phyloP scores from a whole-genome alignment of 805 yeast genomes.

The Phaffomyces opuntiae region DNA sequence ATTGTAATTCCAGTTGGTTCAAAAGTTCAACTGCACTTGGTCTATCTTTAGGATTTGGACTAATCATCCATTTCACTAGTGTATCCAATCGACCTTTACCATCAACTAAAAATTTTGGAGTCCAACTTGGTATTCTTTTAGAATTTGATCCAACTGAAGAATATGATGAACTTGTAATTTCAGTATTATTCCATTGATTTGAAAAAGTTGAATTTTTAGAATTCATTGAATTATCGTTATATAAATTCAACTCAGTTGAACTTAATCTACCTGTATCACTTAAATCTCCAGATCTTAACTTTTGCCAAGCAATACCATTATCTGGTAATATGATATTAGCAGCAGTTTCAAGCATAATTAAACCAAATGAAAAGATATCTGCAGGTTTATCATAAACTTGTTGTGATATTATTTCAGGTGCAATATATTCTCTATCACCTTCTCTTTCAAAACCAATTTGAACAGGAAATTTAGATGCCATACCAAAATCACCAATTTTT shows the following conservation, averaged over 20 bases:
- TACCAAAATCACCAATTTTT: slow-evolving; percentile 95
- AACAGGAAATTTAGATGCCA: slow-evolving; percentile 79
- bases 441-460: slow-evolving; percentile 72
- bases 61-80: slow-evolving; percentile 82
- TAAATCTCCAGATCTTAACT: slow-evolving; percentile 87
- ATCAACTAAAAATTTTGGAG: slow-evolving; percentile 76
- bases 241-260: slow-evolving; percentile 51
- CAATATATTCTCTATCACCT: slow-evolving; percentile 96
- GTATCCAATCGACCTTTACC: slow-evolving; percentile 67
- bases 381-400: slow-evolving; percentile 87
- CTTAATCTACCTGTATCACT: slow-evolving; percentile 89
- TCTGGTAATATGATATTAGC: slow-evolving; percentile 94
- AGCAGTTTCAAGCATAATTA: slow-evolving; percentile 90
- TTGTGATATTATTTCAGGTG: slow-evolving; percentile 85
- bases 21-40: slow-evolving; percentile 78
- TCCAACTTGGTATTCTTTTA: slow-evolving; percentile 65
- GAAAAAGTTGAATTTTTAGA: slow-evolving; percentile 21
- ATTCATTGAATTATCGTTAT: slow-evolving; percentile 16
- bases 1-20: slow-evolving; percentile 60
- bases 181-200: slow-evolving; percentile 19
- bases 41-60: slow-evolving; percentile 71
- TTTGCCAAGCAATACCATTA: slow-evolving; percentile 95
- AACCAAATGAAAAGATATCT: slow-evolving; percentile 89
- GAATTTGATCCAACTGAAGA: slow-evolving; percentile 18
- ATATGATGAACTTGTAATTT: slow-evolving; percentile 21